Conservation (phyloP, 2,329 filamentous ascomycete species). For the Cladophialophora chaetospira region DNA sequence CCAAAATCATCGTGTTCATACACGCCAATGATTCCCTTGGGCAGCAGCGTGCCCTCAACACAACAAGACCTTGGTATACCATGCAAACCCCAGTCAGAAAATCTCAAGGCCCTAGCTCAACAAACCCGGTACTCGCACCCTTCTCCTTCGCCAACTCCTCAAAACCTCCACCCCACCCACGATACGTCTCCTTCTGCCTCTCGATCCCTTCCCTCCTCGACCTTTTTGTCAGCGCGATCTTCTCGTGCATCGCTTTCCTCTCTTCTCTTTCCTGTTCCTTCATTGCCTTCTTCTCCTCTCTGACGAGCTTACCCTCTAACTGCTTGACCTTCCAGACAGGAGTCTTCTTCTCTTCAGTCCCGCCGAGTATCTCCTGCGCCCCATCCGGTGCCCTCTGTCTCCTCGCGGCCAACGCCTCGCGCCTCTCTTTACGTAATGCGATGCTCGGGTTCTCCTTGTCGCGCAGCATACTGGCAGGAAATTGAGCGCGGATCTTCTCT, state of each 20-base stretch:
- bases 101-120: constrained; percentile 10
- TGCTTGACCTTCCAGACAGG: constrained; percentile 3
- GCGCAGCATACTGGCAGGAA: constrained; percentile 20
- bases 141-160: constrained; percentile 7
- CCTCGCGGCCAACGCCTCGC: background rate
- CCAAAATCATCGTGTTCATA: no score
- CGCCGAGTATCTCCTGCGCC: background rate
- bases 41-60: background rate
- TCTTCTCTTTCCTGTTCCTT: background rate
- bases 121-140: background rate
- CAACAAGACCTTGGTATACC: background rate
- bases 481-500: constrained; percentile 20
- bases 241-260: background rate
- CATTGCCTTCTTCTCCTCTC: background rate
- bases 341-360: background rate
- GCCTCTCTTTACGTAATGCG: background rate
- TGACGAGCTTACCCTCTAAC: background rate
- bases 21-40: no score
- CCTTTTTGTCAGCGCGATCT: background rate
- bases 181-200: constrained; percentile 5
- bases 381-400: background rate
- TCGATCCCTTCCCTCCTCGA: background rate
- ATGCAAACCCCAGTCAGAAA: background rate
- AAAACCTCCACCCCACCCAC: constrained; percentile 23
- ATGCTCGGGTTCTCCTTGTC: background rate